Evolutionary conservation across 768 basidiomycete genomes (phyloP), one percentile per base, ranked within the genome.

Genomic region (Tephrocybe sp.): DNA sequence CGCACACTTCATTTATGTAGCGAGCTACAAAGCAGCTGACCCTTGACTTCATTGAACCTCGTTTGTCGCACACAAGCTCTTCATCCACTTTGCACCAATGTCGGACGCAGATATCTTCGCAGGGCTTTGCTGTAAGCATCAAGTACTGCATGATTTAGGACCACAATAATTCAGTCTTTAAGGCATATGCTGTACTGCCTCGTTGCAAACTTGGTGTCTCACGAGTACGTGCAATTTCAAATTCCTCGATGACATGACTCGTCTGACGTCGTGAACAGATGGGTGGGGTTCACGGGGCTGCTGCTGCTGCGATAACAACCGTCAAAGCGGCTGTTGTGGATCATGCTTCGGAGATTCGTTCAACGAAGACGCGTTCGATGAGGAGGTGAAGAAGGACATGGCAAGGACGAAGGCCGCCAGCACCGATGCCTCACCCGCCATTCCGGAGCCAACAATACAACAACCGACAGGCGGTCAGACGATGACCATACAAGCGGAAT

Each of bases 311-410:
- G 52, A 58, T 27, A 50, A 59, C 16, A 62, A 61, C 44, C 48
- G 59, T 8, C 57, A 52, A 19, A 57, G 65, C n/a, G 76, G 76
- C 9, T 79, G 78, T 51, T 80, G 77, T 55, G 72, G 68, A 11
- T 65, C 64, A 27, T 80, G 77, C 47, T 78, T 69, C 49, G 59
- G 61, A 16, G 58, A 69, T 9, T 72, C 71, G 2, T 77, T 78
- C 58, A 66, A 78, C 55, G 72, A 73, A 31, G 78, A 80, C 52
- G 62, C 58, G 1, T 73, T 77, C 55, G 75, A 76, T 16, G 64
- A 59, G 35, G 60, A 77, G 47, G 55, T 70, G 62, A 66, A 75
- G 16, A 64, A 59, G 37, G 62, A 78, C 50, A 52, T 70, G 65
- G 67, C 65, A 31, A 69, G 64, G 49, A 73, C 73, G 0, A 61